These are phyloP conservation scores for Fusarium xyrophilum DNA, from an alignment of 2,329 filamentous ascomycete genomes.

Conservation along the genomic window DNA sequence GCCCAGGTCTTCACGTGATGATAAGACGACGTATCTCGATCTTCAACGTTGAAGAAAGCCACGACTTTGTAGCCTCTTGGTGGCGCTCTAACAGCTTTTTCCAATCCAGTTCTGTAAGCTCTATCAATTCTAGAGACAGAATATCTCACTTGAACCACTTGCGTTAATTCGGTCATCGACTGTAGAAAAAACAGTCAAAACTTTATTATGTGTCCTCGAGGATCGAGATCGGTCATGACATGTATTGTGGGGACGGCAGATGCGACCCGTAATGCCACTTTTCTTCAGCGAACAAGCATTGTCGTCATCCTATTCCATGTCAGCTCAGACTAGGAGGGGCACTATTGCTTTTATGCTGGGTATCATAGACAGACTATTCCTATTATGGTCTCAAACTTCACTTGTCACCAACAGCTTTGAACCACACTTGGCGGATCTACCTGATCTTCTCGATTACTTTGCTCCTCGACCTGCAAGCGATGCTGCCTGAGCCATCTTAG, in stretches of 20 bases:
- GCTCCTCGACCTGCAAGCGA: constrained; percentile 65
- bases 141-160: background rate
- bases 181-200: background rate
- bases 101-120: background rate
- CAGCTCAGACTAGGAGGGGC: constrained; percentile 15
- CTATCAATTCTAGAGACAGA: background rate
- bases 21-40: constrained; percentile 36
- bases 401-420: constrained; percentile 6
- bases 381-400: constrained; percentile 14
- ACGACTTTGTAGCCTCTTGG: constrained; percentile 3
- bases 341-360: constrained; percentile 23
- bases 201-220: background rate
- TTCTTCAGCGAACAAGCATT: constrained; percentile 21
- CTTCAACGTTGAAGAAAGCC: constrained; percentile 2
- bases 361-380: constrained; percentile 32
- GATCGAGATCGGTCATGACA: constrained; percentile 15
- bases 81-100: background rate
- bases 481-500: constrained; percentile 60
- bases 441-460: constrained; percentile 46
- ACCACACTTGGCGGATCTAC: constrained; percentile 9
- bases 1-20: constrained; percentile 35
- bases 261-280: constrained; percentile 25
- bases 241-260: constrained; percentile 31
- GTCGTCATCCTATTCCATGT: constrained; percentile 18
- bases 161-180: background rate